Evolutionary conservation across 2,329 filamentous ascomycete genomes (phyloP), one percentile per base, ranked within the genome.

Genomic region (Gyromitra esculenta): DNA sequence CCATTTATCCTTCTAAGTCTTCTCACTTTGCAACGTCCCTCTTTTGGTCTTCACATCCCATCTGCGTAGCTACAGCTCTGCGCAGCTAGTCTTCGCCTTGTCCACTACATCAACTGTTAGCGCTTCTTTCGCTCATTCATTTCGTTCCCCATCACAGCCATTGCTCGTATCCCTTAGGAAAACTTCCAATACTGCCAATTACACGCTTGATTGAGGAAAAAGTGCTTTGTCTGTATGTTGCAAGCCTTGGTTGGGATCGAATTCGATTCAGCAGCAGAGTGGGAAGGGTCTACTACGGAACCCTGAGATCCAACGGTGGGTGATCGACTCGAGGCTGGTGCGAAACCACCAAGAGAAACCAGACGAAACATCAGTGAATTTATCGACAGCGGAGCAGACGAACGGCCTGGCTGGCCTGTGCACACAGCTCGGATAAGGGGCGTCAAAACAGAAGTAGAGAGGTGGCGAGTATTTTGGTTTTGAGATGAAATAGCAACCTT

Each of bases 401-500:
- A 65, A 76, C 68, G 54, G 76, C 54, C 56, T 67, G 64, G 76
- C 75, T 77, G 72, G 75, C 68, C 75, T 68, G 75, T 77, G 66
- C 75, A 64, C 73, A 43, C 56, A 77, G 39, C 60, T 68, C 54
- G 39, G 75, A 69, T 65, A 60, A 64, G 71, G 72, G 71, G 66
- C 50, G 50, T 69, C 59, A 21, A 68, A 48, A 62, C 60, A 66
- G 48, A 73, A 56, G 39, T 74, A 77, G 71, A 72, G 67, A 72
- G 76, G 73, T 76, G 76, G 73, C 63, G 56, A 75, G 72, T 60
- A 31, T 70, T 54, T 60, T 54, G 50, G 72, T 69, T 50, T 77
- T 77, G 75, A 77, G 72, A 79, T 79, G 77, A 79, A 77, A 78
- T 79, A 79, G 75, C 75, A 77, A 68, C 75, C 62, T 77, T 79